phyloP scores from a whole-genome alignment of 176 grass and related monocot species.

The Oryza coarctata region DNA sequence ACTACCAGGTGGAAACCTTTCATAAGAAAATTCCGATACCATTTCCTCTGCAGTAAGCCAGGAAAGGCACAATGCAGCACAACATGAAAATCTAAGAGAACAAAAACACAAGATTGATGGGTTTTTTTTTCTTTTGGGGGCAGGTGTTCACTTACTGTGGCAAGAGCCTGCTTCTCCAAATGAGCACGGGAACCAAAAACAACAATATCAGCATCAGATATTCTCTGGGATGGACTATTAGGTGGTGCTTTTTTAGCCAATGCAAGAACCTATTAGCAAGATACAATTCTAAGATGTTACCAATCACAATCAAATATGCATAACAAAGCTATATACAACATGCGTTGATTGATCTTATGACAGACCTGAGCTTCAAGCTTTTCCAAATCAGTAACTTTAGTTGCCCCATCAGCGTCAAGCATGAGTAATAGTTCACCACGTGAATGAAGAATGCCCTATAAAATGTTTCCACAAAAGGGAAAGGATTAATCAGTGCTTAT shows the following conservation, averaged over 20 bases:
- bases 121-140: not conserved
- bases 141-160: conserved; percentile 68
- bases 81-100: conserved; percentile 11
- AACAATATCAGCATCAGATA: conserved; percentile 73
- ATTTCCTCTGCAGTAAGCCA: conserved; percentile 73
- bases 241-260: conserved; percentile 50
- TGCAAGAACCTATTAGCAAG: conserved; percentile 46
- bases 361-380: conserved; percentile 88
- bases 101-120: not conserved
- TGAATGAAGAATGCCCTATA: conserved; percentile 97
- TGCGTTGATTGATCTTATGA: conserved; percentile 19
- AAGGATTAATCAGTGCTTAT: conserved; percentile 42
- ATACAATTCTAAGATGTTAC: not conserved
- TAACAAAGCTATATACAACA: not conserved
- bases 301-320: not conserved
- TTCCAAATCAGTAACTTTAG: conserved; percentile 88
- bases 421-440: conserved; percentile 86
- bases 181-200: conserved; percentile 93
- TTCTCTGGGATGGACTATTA: conserved; percentile 42
- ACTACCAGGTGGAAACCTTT: conserved; percentile 97
- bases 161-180: conserved; percentile 96
- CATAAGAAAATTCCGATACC: conserved; percentile 96
- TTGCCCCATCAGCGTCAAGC: conserved; percentile 98
- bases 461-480: conserved; percentile 57
- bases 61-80: conserved; percentile 4